Evolutionary conservation across 768 basidiomycete species (phyloP).

Genomic region (Cystobasidium tubakii): DNA sequence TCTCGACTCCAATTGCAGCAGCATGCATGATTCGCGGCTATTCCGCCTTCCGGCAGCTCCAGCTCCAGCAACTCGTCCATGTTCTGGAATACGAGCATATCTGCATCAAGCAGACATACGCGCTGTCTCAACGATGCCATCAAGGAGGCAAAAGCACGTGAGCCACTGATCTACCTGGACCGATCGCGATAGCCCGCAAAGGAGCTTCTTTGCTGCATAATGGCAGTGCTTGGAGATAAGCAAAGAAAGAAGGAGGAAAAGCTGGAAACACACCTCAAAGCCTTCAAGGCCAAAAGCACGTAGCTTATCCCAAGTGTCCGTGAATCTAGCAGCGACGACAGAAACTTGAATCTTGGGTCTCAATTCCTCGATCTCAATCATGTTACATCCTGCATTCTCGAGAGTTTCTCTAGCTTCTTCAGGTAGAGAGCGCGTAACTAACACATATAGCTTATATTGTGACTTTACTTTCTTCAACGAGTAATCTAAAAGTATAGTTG

Average conservation of each 20-base stretch:
- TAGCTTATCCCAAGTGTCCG: conserved; percentile 64
- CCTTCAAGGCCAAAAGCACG: conserved; percentile 50
- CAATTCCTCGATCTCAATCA: conserved; percentile 61
- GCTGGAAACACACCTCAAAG: conserved; percentile 47
- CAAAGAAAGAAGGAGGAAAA: neutral
- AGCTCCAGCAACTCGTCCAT: conserved; percentile 65
- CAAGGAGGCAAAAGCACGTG: neutral
- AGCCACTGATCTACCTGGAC: neutral
- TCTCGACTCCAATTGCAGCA: conserved; percentile 71
- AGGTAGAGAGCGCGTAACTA: conserved; percentile 62
- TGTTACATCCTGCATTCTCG: conserved; percentile 55
- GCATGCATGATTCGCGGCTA: conserved; percentile 84
- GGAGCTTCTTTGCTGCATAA: neutral
- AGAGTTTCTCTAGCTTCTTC: conserved; percentile 57
- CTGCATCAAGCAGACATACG: conserved; percentile 73
- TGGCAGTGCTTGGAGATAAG: neutral
- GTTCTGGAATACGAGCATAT: conserved; percentile 75
- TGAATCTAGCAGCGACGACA: conserved; percentile 52
- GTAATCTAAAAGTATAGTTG: conserved; percentile 58
- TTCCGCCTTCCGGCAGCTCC: conserved; percentile 60
- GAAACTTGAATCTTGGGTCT: conserved; percentile 50
- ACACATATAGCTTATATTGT: conserved; percentile 70
- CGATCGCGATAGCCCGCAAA: conserved; percentile 3
- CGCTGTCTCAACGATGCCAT: conserved; percentile 41
- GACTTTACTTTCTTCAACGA: conserved; percentile 58